Base-by-base conservation (phyloP, 2,329 filamentous ascomycete genomes). In the Penicillium sp. region DNA sequence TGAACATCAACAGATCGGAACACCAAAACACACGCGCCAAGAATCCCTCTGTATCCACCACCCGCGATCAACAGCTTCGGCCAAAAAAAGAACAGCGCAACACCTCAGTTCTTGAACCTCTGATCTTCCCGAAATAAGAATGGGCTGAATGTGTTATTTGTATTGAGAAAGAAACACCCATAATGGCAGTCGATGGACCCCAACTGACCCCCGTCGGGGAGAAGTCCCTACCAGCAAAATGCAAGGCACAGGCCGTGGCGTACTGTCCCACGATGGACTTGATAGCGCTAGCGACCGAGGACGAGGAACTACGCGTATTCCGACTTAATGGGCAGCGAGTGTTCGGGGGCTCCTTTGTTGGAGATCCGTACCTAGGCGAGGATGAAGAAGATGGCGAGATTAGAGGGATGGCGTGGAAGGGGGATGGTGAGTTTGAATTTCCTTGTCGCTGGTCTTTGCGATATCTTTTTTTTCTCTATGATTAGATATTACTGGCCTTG, bases 261-360 rank as follows among this genome's bases (percentile, higher is more conserved):
- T 91, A 89, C 74, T 96, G 91, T 74, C 91, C 93, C 17, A 89
- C 87, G 9, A 90, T 96, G 79, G 91, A 97, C 75, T 81, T 97
- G 46, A 81, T 92, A 13, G 89, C 89, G 13, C 79, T 91, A 13
- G 87, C 88, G 15, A 84, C 82, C n/a, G 81, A 82, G 17, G 84
- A 86, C 59, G 86, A 86, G 49, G 86, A 86, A 50, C 79, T 97
- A 19, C 82, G 89, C 64, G 86, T 96, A 43, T 93, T 89, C 75
- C 84, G 93, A 49, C 83, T 93, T 17, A 90, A 89, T 60, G 89
- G 88, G 1, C 91, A 97, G 67, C 74, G 80, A 50, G 86, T 87
- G 2, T 88, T 88, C 68, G 82, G 82, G 63, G 67, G 69, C 48
- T 68, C 76, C 59, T 73, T 76, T 64, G 70, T 70, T 50, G 69